Evolutionary conservation across 1,284 basidiomycete genomes (phyloP), one percentile per base, ranked within the genome.

Genomic region (Wolfiporia cocos): DNA sequence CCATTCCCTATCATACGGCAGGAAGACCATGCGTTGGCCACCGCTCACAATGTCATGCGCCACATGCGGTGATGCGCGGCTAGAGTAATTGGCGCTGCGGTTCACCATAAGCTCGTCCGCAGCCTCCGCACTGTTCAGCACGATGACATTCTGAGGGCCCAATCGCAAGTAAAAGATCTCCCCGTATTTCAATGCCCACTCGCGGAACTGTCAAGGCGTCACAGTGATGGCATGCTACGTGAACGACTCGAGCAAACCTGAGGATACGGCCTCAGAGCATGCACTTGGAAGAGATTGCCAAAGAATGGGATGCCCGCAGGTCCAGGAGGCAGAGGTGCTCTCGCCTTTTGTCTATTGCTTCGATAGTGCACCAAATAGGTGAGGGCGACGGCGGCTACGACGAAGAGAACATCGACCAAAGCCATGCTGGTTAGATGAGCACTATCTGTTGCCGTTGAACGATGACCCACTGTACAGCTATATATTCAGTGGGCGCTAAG

Each of bases 51-150:
- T 53, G 43, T 61, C 59, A 28, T 57, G 54, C 3, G 55, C 58
- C 20, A 62, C 56, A 39, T 62, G 57, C 1, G 58, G 57, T 7
- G 53, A 38, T 3, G 52, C 48, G 26, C 50, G 48, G n/a, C 44
- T 39, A 9, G 59, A 59, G 40, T 58, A 64, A 15, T 41, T 55
- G 30, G 46, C 54, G 42, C 56, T 55, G 18, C 62, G 56, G 37
- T 60, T 62, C 22, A 51, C 52, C 36, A 66, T 51, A 6, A 66
- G 45, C 34, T 64, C 63, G 30, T 59, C 50, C 1, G 63, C 59
- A 4, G 55, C 58, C 37, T 61, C 56, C 3, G 56, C 50, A 9
- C 59, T 59, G 47, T 63, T 65, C 22, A 67, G 51, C 18, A 65
- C 57, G 39, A 65, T 52, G 12, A 64, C 44, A 32, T 61, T 47